phyloP scores from a whole-genome alignment of 2,329 filamentous ascomycete species.

The Pyrenophora teres region DNA sequence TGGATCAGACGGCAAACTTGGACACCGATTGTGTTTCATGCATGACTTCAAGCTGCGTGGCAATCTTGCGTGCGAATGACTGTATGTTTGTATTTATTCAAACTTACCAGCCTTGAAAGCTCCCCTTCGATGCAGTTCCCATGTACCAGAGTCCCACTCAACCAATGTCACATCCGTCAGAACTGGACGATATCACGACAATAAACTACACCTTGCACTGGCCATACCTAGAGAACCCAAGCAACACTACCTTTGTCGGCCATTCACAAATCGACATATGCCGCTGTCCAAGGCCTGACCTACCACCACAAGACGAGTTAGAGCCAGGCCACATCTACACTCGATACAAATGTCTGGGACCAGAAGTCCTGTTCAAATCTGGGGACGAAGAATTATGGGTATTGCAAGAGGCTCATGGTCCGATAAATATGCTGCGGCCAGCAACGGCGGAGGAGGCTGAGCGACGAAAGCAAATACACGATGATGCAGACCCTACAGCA shows the following conservation, averaged over 20 bases:
- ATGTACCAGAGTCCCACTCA: constrained; percentile 18
- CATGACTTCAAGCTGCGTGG: too few relatives aligned
- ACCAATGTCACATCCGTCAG: constrained; percentile 29
- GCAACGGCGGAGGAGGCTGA: constrained; percentile 24
- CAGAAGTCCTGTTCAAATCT: constrained; percentile 27
- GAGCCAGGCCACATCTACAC: constrained; percentile 38
- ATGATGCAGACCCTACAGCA: constrained; percentile 29
- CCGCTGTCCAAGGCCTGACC: constrained; percentile 24
- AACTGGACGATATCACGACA: constrained; percentile 42
- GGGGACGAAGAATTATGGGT: constrained; percentile 31
- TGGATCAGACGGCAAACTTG: constrained; percentile 3
- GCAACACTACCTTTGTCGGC: constrained; percentile 38
- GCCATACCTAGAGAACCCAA: constrained; percentile 36
- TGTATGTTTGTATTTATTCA: too few relatives aligned
- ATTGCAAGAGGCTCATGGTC: constrained; percentile 25
- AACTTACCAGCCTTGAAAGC: too few relatives aligned
- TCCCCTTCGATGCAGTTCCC: neutral
- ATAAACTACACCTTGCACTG: constrained; percentile 44
- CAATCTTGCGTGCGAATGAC: too few relatives aligned
- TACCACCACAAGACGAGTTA: constrained; percentile 3
- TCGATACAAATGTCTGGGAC: constrained; percentile 32
- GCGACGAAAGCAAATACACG: constrained; percentile 25
- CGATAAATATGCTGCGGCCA: constrained; percentile 39
- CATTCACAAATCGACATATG: constrained; percentile 34
- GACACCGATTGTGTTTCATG: too few relatives aligned